Percentiles rank a stretch among this genome's conserved stretches.
Evolutionary conservation across 1,284 basidiomycete genomes (phyloP).

Genomic region (Leccinum pachyderme): DNA sequence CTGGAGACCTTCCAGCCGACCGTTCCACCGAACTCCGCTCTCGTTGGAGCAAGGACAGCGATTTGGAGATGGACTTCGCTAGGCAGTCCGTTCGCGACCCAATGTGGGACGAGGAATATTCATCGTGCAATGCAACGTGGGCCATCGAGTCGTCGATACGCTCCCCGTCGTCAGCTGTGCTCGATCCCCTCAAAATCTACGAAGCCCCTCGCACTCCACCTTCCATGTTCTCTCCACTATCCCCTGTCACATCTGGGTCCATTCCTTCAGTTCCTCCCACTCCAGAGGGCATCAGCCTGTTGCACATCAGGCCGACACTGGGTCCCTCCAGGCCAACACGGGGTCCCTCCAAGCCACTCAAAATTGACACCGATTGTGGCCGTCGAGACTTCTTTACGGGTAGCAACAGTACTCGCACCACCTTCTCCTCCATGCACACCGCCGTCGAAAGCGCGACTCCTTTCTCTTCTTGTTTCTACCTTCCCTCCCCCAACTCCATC

Average conservation of each 20-base stretch:
- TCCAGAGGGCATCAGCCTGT: conserved; percentile 48
- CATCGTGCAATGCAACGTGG: conserved; percentile 42
- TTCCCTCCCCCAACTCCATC: conserved; percentile 43
- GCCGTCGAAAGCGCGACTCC: conserved; percentile 59
- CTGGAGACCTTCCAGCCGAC: conserved; percentile 28
- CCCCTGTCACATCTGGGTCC: conserved; percentile 39
- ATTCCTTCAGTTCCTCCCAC: conserved; percentile 46
- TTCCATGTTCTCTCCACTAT: conserved; percentile 39
- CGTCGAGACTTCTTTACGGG: conserved; percentile 53
- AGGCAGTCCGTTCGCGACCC: conserved; percentile 39
- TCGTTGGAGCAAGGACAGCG: conserved; percentile 66
- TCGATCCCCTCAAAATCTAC: conserved; percentile 36
- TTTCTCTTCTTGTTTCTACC: conserved; percentile 53
- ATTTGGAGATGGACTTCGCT: conserved; percentile 62
- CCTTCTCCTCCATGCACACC: conserved; percentile 67
- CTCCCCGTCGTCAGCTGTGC: conserved; percentile 30
- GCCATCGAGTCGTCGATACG: conserved; percentile 41
- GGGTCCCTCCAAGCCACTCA: conserved; percentile 46
- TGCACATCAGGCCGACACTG: conserved; percentile 34
- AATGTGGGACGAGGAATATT: conserved; percentile 39
- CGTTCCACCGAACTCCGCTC: conserved; percentile 39
- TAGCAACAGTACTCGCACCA: conserved; percentile 48
- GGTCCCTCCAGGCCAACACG: conserved; percentile 32
- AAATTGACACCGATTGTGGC: conserved; percentile 58
- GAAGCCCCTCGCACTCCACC: conserved; percentile 34